These are phyloP conservation scores for Dactylellina parvicollis DNA, from an alignment of 2,329 filamentous ascomycete genomes.

Conservation along the genomic window DNA sequence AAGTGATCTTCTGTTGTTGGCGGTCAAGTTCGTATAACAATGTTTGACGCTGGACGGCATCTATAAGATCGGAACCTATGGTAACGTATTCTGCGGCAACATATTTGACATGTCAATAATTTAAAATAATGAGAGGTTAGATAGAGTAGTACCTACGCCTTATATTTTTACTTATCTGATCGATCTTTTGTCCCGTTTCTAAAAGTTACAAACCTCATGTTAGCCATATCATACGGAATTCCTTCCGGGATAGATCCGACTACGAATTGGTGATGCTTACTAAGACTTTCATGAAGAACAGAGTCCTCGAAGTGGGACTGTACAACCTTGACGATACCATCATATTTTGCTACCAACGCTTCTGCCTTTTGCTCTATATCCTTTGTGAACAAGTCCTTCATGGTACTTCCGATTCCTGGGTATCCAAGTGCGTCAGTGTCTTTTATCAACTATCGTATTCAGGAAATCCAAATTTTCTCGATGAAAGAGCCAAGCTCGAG, in stretches of 20 bases:
- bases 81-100: constrained; percentile 14
- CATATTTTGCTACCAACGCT: constrained; percentile 21
- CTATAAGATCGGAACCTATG: constrained; percentile 9
- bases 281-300: constrained; percentile 25
- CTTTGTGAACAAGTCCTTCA: constrained; percentile 45
- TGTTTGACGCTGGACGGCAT: constrained; percentile 13
- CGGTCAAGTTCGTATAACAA: constrained; percentile 26
- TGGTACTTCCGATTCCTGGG: constrained; percentile 31
- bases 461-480: background rate
- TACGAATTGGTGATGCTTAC: constrained; percentile 10
- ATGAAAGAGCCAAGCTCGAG: background rate
- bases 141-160: constrained; percentile 11
- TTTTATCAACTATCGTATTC: background rate
- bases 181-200: constrained; percentile 33
- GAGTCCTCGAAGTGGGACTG: constrained; percentile 38
- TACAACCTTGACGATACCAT: constrained; percentile 20
- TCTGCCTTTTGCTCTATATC: constrained; percentile 22
- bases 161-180: constrained; percentile 18
- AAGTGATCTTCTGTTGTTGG: constrained; percentile 4
- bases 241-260: too few species aligned
- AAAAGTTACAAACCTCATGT: too few species aligned
- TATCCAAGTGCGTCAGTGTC: background rate
- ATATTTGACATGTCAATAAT: background rate
- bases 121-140: background rate
- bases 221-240: too few species aligned